Conservation (phyloP, 257 asterid species). For the Gentiana dahurica region DNA sequence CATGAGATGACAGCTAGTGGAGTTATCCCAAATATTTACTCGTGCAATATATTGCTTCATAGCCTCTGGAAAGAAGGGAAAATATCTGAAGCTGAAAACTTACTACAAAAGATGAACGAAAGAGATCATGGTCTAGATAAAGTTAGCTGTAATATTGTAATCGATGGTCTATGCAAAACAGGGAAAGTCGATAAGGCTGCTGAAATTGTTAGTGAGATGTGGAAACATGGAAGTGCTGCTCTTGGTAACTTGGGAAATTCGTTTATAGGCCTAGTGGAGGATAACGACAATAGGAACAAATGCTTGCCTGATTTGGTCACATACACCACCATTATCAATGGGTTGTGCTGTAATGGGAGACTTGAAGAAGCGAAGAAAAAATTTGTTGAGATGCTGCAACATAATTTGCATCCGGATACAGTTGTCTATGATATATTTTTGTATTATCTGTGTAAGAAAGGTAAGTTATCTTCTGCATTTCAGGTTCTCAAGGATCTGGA, state of each 20-base stretch:
- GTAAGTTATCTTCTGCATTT: conserved; percentile 82
- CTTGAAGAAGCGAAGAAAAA: conserved; percentile 73
- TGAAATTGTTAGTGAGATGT: conserved; percentile 77
- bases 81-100: conserved; percentile 66
- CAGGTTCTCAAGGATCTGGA: conserved; percentile 98
- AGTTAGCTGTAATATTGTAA: conserved; percentile 85
- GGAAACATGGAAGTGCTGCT: conserved; percentile 93
- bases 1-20: conserved; percentile 59
- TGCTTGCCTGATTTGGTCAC: conserved; percentile 81
- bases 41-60: conserved; percentile 66
- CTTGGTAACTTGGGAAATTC: conserved; percentile 80
- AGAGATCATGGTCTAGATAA: conserved; percentile 57
- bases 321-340: conserved; percentile 67
- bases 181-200: conserved; percentile 82
- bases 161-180: conserved; percentile 70
- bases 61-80: conserved; percentile 93
- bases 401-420: conserved; percentile 67
- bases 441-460: conserved; percentile 55
- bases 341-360: conserved; percentile 66
- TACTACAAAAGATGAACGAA: conserved; percentile 82
- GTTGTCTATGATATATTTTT: conserved; percentile 55
- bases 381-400: conserved; percentile 76
- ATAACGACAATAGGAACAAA: conserved; percentile 34
- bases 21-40: conserved; percentile 57
- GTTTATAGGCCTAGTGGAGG: conserved; percentile 68